Evolutionary conservation across 257 asterid species (phyloP).

Genomic region (Lycium ferocissimum): DNA sequence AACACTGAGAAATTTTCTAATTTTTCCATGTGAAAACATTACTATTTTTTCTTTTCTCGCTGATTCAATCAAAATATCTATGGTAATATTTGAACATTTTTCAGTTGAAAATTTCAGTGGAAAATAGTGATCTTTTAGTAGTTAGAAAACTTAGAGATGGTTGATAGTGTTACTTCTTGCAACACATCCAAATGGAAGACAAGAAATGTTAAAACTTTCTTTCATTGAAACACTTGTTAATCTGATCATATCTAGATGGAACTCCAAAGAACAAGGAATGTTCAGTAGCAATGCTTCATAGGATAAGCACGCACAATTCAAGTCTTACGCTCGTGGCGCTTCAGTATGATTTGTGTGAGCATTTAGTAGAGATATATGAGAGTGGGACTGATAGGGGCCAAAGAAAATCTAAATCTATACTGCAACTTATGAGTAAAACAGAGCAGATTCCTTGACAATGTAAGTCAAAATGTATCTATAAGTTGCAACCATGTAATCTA

Average conservation of each 20-base stretch:
- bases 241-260: slow-evolving; percentile 56
- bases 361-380: slow-evolving; percentile 55
- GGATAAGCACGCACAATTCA: slow-evolving; percentile 59
- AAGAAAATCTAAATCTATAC: not conserved
- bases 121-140: too few relatives aligned
- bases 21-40: too few relatives aligned
- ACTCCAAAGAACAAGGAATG: slow-evolving; percentile 80
- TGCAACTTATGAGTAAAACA: too few relatives aligned
- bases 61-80: too few relatives aligned
- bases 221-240: slow-evolving; percentile 62
- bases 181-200: slow-evolving; percentile 58
- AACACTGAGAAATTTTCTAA: too few relatives aligned
- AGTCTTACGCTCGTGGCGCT: slow-evolving; percentile 73
- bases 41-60: too few relatives aligned
- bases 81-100: too few relatives aligned
- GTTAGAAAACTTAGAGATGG: slow-evolving; percentile 59
- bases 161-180: slow-evolving; percentile 66
- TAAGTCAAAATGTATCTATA: too few relatives aligned
- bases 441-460: too few relatives aligned
- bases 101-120: too few relatives aligned
- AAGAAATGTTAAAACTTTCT: slow-evolving; percentile 66
- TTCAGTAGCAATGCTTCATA: slow-evolving; percentile 71
- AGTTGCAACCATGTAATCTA: too few relatives aligned
- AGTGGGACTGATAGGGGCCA: slow-evolving; percentile 80
- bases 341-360: slow-evolving; percentile 78